A percentile compares a stretch with the other conserved stretches of the same genome.
phyloP scores from a whole-genome alignment of 1,284 basidiomycete species.

The Trametes hirsuta region DNA sequence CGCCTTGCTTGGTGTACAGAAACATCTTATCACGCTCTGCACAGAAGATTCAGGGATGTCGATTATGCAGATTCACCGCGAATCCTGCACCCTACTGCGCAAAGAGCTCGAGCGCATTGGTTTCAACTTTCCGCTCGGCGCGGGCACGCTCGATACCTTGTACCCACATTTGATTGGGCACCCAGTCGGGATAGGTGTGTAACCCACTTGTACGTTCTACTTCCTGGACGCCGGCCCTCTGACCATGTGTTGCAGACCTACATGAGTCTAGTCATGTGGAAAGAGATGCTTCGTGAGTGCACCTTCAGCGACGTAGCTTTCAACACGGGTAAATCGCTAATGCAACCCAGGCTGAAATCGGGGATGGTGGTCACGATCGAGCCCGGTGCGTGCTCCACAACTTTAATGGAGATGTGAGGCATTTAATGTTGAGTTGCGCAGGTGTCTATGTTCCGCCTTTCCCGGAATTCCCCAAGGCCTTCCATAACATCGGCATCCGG shows the following conservation, averaged over 20 bases:
- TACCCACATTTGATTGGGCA: constrained; percentile 91
- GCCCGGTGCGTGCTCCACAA: constrained; percentile 52
- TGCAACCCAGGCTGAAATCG: constrained; percentile 52
- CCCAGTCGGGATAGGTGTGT: constrained; percentile 80
- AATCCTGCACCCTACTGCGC: constrained; percentile 72
- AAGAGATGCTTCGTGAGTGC: constrained; percentile 43
- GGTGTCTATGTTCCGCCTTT: constrained; percentile 86
- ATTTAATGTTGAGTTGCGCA: constrained; percentile 18
- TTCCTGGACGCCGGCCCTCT: not conserved
- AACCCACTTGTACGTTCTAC: not conserved
- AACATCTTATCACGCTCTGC: constrained; percentile 67
- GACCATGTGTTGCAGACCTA: constrained; percentile 57
- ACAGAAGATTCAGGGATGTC: constrained; percentile 56
- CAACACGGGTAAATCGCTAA: constrained; percentile 15
- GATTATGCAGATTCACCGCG: constrained; percentile 81
- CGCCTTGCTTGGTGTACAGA: constrained; percentile 80
- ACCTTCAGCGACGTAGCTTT: not conserved
- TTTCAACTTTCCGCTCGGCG: constrained; percentile 56
- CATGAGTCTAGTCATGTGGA: constrained; percentile 72
- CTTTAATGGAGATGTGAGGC: not conserved
- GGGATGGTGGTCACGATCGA: constrained; percentile 92
- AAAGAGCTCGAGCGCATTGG: constrained; percentile 84
- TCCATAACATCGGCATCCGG: constrained; percentile 87
- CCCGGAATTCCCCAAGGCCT: constrained; percentile 78
- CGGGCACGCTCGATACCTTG: constrained; percentile 73